These are phyloP conservation scores for Sedum album DNA, from an alignment of 164 flowering plant genomes.

Conservation along the genomic window DNA sequence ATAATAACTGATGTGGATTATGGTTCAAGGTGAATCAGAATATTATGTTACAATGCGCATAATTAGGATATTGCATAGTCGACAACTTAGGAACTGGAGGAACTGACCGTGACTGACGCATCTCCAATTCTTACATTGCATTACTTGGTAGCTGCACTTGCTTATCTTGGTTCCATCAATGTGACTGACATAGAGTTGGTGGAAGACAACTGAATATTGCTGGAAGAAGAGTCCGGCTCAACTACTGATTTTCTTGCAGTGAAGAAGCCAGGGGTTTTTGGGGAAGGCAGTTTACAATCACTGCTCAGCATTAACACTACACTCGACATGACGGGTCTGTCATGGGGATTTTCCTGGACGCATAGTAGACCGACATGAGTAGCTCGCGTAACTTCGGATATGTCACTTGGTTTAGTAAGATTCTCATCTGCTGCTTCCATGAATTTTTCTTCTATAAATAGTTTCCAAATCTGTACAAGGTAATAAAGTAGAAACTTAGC, in stretches of 20 bases:
- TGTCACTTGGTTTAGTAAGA: background rate
- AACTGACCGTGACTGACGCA: no score
- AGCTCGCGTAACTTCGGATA: constrained; percentile 11
- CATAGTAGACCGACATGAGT: constrained; percentile 23
- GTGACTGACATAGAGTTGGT: no score
- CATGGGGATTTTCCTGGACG: no score
- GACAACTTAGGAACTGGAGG: no score
- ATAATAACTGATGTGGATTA: no score
- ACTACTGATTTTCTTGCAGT: background rate
- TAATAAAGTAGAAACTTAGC: background rate
- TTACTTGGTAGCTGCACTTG: no score
- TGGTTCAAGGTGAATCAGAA: no score
- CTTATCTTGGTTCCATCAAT: no score
- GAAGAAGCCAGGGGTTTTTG: constrained; percentile 25
- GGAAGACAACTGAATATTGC: background rate
- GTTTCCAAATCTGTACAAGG: constrained; percentile 20
- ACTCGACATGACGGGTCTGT: constrained; percentile 21
- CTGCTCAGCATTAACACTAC: constrained; percentile 25
- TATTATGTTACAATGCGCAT: no score
- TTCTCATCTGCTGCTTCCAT: constrained; percentile 11
- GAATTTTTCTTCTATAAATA: constrained; percentile 17
- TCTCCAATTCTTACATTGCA: no score
- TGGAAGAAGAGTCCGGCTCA: constrained; percentile 11
- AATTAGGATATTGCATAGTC: no score
- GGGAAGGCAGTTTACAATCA: constrained; percentile 16